A percentile compares a stretch with the other conserved stretches of the same genome.
Evolutionary conservation across 352 stramenopile species (phyloP).

Genomic region (Pythium chondricola): DNA sequence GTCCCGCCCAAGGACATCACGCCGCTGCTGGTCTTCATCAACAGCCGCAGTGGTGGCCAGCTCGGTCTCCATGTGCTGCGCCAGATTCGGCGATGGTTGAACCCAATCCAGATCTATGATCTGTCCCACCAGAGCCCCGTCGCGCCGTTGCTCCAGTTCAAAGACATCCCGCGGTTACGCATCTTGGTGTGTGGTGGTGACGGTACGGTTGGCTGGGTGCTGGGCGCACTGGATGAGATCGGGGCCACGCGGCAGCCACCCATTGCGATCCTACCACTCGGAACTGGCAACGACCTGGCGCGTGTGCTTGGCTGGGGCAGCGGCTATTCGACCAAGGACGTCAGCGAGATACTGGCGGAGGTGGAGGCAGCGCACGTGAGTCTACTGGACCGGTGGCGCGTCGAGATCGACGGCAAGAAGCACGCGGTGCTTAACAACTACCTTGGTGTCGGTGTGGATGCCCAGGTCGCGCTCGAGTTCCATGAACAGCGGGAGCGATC

Average conservation of each 20-base stretch:
- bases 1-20: constrained; percentile 38
- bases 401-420: constrained; percentile 67
- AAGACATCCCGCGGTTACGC: constrained; percentile 77
- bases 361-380: constrained; percentile 70
- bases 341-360: constrained; percentile 63
- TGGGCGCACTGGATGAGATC: constrained; percentile 70
- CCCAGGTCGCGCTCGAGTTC: constrained; percentile 87
- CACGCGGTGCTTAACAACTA: constrained; percentile 77
- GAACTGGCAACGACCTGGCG: constrained; percentile 95
- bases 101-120: constrained; percentile 96
- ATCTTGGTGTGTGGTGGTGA: constrained; percentile 95
- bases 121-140: constrained; percentile 90
- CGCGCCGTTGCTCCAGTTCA: constrained; percentile 87
- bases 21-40: constrained; percentile 92
- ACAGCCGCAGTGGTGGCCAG: constrained; percentile 90
- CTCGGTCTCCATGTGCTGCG: constrained; percentile 91
- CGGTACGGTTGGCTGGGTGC: constrained; percentile 92
- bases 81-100: constrained; percentile 89
- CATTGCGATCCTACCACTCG: constrained; percentile 93
- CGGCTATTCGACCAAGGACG: constrained; percentile 75
- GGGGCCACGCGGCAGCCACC: constrained; percentile 67
- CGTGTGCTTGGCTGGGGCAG: constrained; percentile 91
- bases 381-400: constrained; percentile 68
- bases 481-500: constrained; percentile 85
- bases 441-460: constrained; percentile 85